These are phyloP conservation scores for Hirschioporus abietinus DNA, from an alignment of 768 basidiomycete genomes.

Conservation along the genomic window DNA sequence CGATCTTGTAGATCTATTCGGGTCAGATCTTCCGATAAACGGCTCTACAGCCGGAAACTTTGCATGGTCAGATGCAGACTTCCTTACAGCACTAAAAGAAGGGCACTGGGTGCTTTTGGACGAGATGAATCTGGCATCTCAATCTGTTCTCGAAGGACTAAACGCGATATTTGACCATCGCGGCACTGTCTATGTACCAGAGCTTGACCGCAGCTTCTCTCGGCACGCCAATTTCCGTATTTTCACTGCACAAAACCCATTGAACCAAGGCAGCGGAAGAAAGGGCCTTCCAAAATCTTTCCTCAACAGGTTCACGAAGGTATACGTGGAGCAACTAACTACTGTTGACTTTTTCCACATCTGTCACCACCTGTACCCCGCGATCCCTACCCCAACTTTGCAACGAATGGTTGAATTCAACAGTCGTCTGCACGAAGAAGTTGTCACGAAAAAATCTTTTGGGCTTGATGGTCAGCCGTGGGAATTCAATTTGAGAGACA, in stretches of 20 bases:
- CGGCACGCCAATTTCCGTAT: conserved; percentile 93
- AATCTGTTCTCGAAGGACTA: conserved; percentile 93
- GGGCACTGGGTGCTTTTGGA: conserved; percentile 98
- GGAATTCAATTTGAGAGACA: conserved; percentile 97
- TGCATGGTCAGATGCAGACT: conserved; percentile 96
- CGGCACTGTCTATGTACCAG: conserved; percentile 91
- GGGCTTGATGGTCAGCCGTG: conserved; percentile 83
- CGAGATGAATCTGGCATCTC: conserved; percentile 98
- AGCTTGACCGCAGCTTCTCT: conserved; percentile 82
- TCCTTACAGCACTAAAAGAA: conserved; percentile 87
- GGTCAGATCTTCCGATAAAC: conserved; percentile 92
- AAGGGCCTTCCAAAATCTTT: conserved; percentile 98
- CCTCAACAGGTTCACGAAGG: conserved; percentile 97
- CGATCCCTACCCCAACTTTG: conserved; percentile 46
- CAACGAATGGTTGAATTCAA: conserved; percentile 83
- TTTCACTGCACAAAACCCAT: conserved; percentile 96
- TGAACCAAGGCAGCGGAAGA: conserved; percentile 92
- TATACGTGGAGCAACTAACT: conserved; percentile 84
- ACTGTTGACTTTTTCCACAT: conserved; percentile 72
- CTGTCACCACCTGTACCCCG: conserved; percentile 68
- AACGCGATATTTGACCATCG: conserved; percentile 96
- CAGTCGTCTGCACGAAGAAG: conserved; percentile 58
- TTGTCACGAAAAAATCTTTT: conserved; percentile 58
- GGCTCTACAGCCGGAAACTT: conserved; percentile 90
- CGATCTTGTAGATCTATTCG: conserved; percentile 92